Evolutionary conservation across 345 rosid genomes (phyloP).

Genomic region (Gossypium mustelinum): DNA sequence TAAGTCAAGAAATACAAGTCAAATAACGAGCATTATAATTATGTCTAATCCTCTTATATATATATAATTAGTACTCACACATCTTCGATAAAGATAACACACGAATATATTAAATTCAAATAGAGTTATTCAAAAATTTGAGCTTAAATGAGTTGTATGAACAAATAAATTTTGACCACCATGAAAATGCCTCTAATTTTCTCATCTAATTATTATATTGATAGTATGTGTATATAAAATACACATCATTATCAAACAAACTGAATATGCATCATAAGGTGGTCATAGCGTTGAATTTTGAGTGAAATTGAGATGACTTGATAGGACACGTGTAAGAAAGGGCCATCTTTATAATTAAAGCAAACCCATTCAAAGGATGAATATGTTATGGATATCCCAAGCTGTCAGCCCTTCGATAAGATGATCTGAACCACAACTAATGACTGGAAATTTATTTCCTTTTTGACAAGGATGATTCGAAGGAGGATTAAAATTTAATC

Average conservation of each 20-base stretch:
- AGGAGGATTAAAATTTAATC: no score
- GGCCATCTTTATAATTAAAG: neutral
- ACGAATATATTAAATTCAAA: no score
- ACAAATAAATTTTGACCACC: no score
- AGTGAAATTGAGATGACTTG: neutral
- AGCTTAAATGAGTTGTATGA: no score
- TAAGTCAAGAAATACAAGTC: conserved; percentile 36
- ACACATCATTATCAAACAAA: neutral
- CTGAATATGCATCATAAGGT: conserved; percentile 9
- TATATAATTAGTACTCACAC: no score
- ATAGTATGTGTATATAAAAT: neutral
- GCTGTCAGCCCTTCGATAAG: neutral
- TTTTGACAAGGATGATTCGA: no score
- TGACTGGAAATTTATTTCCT: neutral
- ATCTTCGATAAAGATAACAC: no score
- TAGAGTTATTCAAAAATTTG: no score
- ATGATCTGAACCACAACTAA: neutral
- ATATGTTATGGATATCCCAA: neutral
- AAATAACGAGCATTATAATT: conserved; percentile 5
- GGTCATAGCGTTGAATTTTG: conserved; percentile 1
- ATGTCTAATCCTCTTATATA: no score
- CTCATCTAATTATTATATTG: no score
- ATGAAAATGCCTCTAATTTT: no score
- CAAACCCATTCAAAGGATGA: neutral
- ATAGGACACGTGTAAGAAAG: conserved; percentile 10